Conservation (phyloP, 2,329 filamentous ascomycete genomes). For the Sporothrix brunneoviolacea region DNA sequence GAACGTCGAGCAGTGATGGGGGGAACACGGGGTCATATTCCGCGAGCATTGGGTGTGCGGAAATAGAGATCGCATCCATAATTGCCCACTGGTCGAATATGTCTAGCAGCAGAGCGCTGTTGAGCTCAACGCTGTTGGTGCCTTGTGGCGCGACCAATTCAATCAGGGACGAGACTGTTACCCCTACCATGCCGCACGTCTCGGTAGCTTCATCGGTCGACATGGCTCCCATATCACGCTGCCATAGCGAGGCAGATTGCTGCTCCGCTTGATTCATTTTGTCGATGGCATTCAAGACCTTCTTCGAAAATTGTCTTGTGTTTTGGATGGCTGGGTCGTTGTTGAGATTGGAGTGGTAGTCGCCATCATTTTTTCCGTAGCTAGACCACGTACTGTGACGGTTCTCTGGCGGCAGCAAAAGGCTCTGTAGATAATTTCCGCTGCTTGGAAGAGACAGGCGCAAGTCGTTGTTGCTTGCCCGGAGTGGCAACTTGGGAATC, state of each 20-base stretch:
- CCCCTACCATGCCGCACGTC: slow-evolving; percentile 25
- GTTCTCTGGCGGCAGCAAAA: slow-evolving; percentile 8
- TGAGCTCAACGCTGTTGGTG: slow-evolving; percentile 38
- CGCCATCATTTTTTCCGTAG: neutral
- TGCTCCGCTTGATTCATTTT: too few species aligned
- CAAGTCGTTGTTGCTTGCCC: slow-evolving; percentile 27
- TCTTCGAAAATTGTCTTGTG: neutral
- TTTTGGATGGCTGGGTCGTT: neutral
- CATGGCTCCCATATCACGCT: too few species aligned
- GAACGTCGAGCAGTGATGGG: slow-evolving; percentile 43
- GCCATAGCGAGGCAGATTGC: too few species aligned
- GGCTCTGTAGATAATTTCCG: slow-evolving; percentile 24
- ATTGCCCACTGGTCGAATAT: slow-evolving; percentile 52
- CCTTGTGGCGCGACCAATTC: slow-evolving; percentile 30
- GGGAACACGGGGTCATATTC: slow-evolving; percentile 47
- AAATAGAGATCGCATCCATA: slow-evolving; percentile 44
- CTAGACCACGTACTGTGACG: neutral
- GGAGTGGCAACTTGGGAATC: slow-evolving; percentile 35
- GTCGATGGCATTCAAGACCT: slow-evolving; percentile 21
- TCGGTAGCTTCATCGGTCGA: slow-evolving; percentile 25
- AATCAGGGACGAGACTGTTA: neutral
- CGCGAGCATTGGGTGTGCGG: slow-evolving; percentile 38
- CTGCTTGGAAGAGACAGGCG: slow-evolving; percentile 37
- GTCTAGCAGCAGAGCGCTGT: slow-evolving; percentile 45
- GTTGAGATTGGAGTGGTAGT: neutral